Evolutionary conservation across 225 moss, liverwort and hornwort species (phyloP), one percentile per base, ranked within the genome.

Genomic region (Neckera pumila): DNA sequence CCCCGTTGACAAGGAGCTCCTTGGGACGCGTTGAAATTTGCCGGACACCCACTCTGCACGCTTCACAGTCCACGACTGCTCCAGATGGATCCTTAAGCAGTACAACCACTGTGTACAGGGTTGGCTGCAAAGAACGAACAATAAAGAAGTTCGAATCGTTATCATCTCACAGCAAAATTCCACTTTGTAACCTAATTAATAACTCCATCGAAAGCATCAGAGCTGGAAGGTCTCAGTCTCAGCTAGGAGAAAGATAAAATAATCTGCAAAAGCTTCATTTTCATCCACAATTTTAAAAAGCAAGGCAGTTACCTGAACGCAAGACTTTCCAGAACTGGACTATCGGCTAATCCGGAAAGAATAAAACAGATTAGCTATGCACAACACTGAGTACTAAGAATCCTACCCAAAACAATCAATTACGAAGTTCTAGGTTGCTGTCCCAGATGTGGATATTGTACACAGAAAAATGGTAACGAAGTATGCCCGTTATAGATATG

Each of bases 1-100:
- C 90, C 36, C 96, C 97, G 88, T 99, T 99, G 61, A 99, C 94
- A 80, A 96, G 95, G 49, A 99, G 88, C 89, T 97, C 97, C 90
- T 99, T 99, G 79, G 91, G 90, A 81, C 90, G 93, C 67, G 82
- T 93, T 20, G 95, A 92, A 84, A 99, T 91, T 85, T 96, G 81
- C 25, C 99, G 94, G 47, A 97, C 66, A 36, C 99, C 99, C 76
- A 99, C 90, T 89, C 97, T 92, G 91, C 97, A 99, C 20, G 96
- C 95, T 90, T 99, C 99, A 84, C 96, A 96, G 76, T 99, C 97
- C 11, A 99, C 45, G 42, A 99, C 87, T 84, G 71, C 89, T 80
- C 99, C 99, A 82, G 91, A 89, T 79, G 91, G 87, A 89, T 96
- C 93, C 82, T 92, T 96, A 34, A 99, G 92, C 67, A 96, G 87